Conservation (phyloP, 2,329 filamentous ascomycete species). For the Fusarium mundagurra region DNA sequence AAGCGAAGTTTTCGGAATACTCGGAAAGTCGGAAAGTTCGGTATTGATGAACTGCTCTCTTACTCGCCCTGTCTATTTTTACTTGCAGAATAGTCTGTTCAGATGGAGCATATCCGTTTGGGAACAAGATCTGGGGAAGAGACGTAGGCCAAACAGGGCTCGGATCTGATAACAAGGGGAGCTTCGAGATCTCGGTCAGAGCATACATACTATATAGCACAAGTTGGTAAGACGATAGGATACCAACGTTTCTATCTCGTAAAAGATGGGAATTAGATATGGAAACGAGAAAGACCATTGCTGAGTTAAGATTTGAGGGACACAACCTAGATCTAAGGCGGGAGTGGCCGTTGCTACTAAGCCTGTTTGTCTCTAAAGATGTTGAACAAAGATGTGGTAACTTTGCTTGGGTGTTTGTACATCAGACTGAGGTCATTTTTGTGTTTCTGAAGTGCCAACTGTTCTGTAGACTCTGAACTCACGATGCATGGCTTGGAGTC, state of each 20-base stretch:
- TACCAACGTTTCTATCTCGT: neutral
- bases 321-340: slow-evolving; percentile 1
- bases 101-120: neutral
- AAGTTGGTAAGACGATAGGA: neutral
- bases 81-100: neutral
- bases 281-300: neutral
- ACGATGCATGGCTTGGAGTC: neutral
- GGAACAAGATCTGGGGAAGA: slow-evolving; percentile 4
- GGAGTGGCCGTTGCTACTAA: slow-evolving; percentile 34
- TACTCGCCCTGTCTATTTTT: neutral
- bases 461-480: neutral
- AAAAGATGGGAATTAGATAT: slow-evolving; percentile 7
- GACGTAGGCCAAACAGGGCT: neutral
- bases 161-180: neutral
- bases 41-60: neutral
- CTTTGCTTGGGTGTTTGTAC: neutral
- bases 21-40: neutral
- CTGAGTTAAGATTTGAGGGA: neutral
- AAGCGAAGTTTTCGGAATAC: neutral
- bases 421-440: neutral
- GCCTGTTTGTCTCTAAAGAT: neutral
- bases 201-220: neutral
- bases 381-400: neutral
- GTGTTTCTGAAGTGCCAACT: neutral
- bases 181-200: neutral